Evolutionary conservation across 139 green algal species (phyloP), one percentile per base, ranked within the genome.

Genomic region (Tetradesmus lagerheimii): DNA sequence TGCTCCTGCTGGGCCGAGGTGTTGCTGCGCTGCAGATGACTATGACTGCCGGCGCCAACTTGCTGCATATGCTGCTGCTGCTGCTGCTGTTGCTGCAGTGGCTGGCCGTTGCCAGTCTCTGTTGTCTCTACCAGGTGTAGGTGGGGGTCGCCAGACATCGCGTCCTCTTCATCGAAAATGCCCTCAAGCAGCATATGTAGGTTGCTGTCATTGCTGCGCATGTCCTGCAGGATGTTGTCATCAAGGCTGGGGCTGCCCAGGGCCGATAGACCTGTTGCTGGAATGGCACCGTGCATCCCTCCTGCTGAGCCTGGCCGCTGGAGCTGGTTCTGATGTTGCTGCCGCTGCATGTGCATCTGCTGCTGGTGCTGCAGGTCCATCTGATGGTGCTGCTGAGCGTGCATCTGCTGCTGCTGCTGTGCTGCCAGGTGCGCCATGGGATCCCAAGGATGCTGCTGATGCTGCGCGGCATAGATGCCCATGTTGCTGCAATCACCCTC

Each of bases 121-220:
- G 23, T 8, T 6, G 57, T 31, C 25, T 62, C 83, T 29, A 79
- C 14, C 25, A 80, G n/a, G 34, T 57, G 15, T 25, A 41, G 25
- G 37, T 81, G 64, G 20, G 64, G 83, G 15, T 80, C n/a, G n/a
- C n/a, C 83, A 16, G 64, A 82, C 29, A 81, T n/a, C 35, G 81
- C 37, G 18, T 81, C 83, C 45, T 89, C 83, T 8, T 41, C 29
- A 41, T 89, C 64, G 27, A 89, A 66, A 8, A 89, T 89, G 38
- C 43, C 29, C 38, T 89, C 83, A 27, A 89, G 18, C 66, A 89
- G 81, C 39, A 43, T 39, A 38, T 80, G 64, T 25, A 89, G 74
- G 25, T 53, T 66, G 83, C 83, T 89, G 83, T 89, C 83, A 45
- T 89, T 89, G 83, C 81, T 87, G 20, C 34, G 50, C 81, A 87